A percentile compares a stretch with the other conserved stretches of the same genome.
These are phyloP conservation scores for Bidens hawaiensis DNA, from an alignment of 140 eudicot species.

Conservation along the genomic window DNA sequence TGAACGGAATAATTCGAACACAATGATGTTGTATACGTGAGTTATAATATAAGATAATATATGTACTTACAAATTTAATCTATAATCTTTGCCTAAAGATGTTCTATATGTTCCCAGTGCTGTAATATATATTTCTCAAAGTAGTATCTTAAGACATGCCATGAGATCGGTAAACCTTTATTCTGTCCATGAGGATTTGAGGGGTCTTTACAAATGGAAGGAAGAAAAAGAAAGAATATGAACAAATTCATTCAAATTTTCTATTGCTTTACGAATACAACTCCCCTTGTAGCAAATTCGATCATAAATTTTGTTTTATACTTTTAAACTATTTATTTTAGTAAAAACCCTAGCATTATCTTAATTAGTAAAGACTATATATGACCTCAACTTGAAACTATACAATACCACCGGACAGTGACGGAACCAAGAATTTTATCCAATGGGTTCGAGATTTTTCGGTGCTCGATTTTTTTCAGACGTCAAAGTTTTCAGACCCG, in stretches of 20 bases:
- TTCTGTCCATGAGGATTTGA: slow-evolving; percentile 25
- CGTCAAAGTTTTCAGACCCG: no score
- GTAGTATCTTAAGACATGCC: slow-evolving; percentile 16
- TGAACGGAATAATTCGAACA: background rate
- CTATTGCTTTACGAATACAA: background rate
- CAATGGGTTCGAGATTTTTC: no score
- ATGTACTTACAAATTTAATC: slow-evolving; percentile 7
- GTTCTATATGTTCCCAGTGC: slow-evolving; percentile 34
- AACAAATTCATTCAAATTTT: slow-evolving; percentile 14
- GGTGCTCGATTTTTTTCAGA: no score
- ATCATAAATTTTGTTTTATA: background rate
- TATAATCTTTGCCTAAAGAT: slow-evolving; percentile 20
- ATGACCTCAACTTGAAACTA: no score
- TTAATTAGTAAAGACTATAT: no score
- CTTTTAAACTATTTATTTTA: no score
- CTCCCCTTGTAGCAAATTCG: background rate
- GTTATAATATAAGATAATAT: slow-evolving; percentile 17
- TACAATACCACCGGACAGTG: no score
- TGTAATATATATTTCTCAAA: background rate
- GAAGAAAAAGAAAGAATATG: slow-evolving; percentile 15
- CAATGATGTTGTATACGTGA: background rate
- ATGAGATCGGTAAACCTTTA: slow-evolving; percentile 9
- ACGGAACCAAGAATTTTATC: no score
- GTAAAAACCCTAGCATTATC: no score
- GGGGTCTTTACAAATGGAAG: slow-evolving; percentile 12